phyloP scores from a whole-genome alignment of 1,139 yeast species.

The Meyerozyma carpophila region DNA sequence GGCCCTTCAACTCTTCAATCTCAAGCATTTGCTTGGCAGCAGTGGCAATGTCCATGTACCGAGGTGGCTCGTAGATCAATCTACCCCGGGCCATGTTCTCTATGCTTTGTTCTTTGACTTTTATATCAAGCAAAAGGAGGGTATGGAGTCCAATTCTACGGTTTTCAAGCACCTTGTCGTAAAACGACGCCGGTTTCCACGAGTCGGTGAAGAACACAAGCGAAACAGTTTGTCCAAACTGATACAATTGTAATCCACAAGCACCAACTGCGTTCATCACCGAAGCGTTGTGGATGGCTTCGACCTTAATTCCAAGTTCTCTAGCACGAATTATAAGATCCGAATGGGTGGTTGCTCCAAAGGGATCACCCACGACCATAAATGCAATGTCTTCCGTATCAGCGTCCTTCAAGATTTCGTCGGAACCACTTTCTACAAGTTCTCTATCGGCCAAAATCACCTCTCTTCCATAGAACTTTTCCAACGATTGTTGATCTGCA shows the following conservation, averaged over 20 bases:
- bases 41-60: slow-evolving; percentile 89
- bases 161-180: slow-evolving; percentile 83
- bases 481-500: slow-evolving; percentile 64
- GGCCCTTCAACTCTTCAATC: slow-evolving; percentile 70
- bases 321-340: slow-evolving; percentile 89
- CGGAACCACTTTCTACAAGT: slow-evolving; percentile 85
- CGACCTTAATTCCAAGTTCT: slow-evolving; percentile 71
- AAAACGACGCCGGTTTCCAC: slow-evolving; percentile 97
- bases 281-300: slow-evolving; percentile 89
- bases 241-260: slow-evolving; percentile 91
- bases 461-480: slow-evolving; percentile 78
- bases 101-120: slow-evolving; percentile 93
- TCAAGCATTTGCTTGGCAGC: slow-evolving; percentile 87
- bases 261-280: slow-evolving; percentile 99
- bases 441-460: slow-evolving; percentile 91
- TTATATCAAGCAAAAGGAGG: slow-evolving; percentile 79
- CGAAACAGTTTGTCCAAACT: slow-evolving; percentile 94
- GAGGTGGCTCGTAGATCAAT: slow-evolving; percentile 89
- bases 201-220: slow-evolving; percentile 89
- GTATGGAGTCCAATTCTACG: slow-evolving; percentile 89
- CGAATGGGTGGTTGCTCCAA: slow-evolving; percentile 97
- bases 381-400: slow-evolving; percentile 82
- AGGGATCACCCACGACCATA: slow-evolving; percentile 94
- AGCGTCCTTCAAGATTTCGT: slow-evolving; percentile 72
- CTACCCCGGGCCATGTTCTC: slow-evolving; percentile 94